phyloP scores from a whole-genome alignment of 306 rosid species.

The Parietaria judaica region DNA sequence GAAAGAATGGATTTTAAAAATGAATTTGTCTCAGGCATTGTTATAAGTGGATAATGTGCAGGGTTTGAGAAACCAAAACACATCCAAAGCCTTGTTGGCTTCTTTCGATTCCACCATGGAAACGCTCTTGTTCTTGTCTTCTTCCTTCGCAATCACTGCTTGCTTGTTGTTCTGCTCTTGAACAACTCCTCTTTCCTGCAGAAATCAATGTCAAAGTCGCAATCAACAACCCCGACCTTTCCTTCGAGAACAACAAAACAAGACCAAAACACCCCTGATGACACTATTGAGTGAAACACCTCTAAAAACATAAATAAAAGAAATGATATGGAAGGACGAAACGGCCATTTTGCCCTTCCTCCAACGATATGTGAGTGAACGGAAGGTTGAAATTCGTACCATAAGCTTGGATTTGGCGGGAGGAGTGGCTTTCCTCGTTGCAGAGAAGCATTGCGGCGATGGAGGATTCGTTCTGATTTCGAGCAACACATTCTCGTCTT shows the following conservation, averaged over 20 bases:
- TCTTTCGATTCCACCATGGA: slow-evolving; percentile 52
- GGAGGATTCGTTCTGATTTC: slow-evolving; percentile 89
- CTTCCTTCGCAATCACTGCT: slow-evolving; percentile 14
- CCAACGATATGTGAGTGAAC: neutral
- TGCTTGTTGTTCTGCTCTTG: slow-evolving; percentile 36
- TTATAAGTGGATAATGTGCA: slow-evolving; percentile 57
- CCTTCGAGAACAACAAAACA: too few relatives aligned
- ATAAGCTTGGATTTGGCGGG: slow-evolving; percentile 44
- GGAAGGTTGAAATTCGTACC: slow-evolving; percentile 32
- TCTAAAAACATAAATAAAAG: too few relatives aligned
- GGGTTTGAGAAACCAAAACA: slow-evolving; percentile 95
- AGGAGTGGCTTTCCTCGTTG: slow-evolving; percentile 19
- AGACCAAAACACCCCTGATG: too few relatives aligned
- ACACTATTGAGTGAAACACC: too few relatives aligned
- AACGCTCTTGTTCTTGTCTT: slow-evolving; percentile 33
- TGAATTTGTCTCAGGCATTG: slow-evolving; percentile 12
- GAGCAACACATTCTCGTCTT: slow-evolving; percentile 34
- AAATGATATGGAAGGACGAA: neutral
- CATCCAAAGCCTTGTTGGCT: slow-evolving; percentile 52
- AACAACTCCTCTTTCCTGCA: slow-evolving; percentile 57
- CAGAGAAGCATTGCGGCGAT: slow-evolving; percentile 96
- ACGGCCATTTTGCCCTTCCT: neutral
- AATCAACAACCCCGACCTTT: too few relatives aligned
- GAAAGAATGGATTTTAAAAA: slow-evolving; percentile 30
- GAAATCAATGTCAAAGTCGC: too few relatives aligned